A percentile compares a stretch with the other conserved stretches of the same genome.
These are phyloP conservation scores for Dianthus caryophyllus DNA, from an alignment of 148 eudicot genomes.

Conservation along the genomic window DNA sequence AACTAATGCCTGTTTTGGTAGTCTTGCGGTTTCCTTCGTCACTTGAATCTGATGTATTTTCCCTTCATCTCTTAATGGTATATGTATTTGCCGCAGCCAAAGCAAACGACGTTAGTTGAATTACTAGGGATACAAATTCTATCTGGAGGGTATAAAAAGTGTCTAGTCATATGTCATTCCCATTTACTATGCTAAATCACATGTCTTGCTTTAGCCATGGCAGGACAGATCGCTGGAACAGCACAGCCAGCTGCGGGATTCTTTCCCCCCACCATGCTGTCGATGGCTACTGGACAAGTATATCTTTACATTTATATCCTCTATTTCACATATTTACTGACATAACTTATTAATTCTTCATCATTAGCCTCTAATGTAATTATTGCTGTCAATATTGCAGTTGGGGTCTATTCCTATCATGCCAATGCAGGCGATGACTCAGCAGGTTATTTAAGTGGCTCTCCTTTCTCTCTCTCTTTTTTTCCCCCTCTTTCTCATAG, in stretches of 20 bases:
- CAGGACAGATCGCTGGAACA: conserved; percentile 80
- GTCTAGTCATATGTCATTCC: background rate
- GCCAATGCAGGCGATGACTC: conserved; percentile 99
- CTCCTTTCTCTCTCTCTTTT: background rate
- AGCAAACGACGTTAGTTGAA: conserved; percentile 5
- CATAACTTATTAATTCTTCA: background rate
- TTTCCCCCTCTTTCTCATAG: background rate
- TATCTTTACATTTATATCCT: background rate
- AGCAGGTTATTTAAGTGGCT: conserved; percentile 51
- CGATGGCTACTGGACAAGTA: conserved; percentile 67
- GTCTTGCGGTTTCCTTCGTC: conserved; percentile 51
- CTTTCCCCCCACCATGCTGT: conserved; percentile 83
- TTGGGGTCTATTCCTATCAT: conserved; percentile 79
- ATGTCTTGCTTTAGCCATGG: conserved; percentile 33
- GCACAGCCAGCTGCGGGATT: conserved; percentile 68
- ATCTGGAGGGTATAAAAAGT: conserved; percentile 10
- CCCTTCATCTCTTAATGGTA: conserved; percentile 24
- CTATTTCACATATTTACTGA: background rate
- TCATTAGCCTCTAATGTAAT: background rate
- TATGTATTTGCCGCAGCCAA: conserved; percentile 21
- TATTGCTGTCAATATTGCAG: conserved; percentile 32
- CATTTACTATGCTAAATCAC: conserved; percentile 3
- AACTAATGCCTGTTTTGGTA: conserved; percentile 88
- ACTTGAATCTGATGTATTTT: conserved; percentile 46
- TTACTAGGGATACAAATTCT: conserved; percentile 1